Conservation (phyloP, 2,329 filamentous ascomycete genomes). For the Sporothrix pseudoabietina region DNA sequence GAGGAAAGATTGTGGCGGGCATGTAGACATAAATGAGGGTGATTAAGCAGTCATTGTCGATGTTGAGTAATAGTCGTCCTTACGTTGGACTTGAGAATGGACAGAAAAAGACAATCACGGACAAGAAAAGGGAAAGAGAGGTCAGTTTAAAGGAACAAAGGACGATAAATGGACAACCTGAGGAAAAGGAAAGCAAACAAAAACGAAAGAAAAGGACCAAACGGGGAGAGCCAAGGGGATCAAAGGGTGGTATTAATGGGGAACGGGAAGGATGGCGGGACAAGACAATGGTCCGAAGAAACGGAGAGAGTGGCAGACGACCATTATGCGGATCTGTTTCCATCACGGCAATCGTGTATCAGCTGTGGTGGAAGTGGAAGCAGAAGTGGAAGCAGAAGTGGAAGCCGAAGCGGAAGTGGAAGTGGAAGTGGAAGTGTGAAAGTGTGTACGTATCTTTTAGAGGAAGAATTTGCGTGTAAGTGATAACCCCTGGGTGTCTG, state of each 20-base stretch:
- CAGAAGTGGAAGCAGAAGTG: no score
- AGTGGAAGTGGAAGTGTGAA: background rate
- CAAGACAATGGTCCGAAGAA: background rate
- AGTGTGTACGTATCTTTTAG: background rate
- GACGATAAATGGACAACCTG: background rate
- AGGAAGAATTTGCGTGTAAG: background rate
- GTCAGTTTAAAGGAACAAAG: background rate
- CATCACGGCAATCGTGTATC: conserved; percentile 14
- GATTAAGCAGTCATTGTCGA: background rate
- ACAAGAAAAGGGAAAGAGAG: background rate
- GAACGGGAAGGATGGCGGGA: background rate
- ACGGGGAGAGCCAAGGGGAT: background rate
- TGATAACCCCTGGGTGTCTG: background rate
- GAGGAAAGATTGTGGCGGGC: background rate
- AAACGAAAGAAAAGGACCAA: background rate
- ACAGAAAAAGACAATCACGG: background rate
- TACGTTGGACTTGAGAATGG: background rate
- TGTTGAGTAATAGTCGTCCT: background rate
- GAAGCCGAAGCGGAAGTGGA: no score
- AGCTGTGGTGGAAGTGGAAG: background rate
- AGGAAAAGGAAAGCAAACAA: background rate
- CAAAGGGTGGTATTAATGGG: background rate
- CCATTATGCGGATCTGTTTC: conserved; percentile 19
- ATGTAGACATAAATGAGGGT: background rate
- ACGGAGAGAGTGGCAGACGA: background rate